Evolutionary conservation across 108 stramenopile species (phyloP).

Genomic region (Poteriospumella lacustris): DNA sequence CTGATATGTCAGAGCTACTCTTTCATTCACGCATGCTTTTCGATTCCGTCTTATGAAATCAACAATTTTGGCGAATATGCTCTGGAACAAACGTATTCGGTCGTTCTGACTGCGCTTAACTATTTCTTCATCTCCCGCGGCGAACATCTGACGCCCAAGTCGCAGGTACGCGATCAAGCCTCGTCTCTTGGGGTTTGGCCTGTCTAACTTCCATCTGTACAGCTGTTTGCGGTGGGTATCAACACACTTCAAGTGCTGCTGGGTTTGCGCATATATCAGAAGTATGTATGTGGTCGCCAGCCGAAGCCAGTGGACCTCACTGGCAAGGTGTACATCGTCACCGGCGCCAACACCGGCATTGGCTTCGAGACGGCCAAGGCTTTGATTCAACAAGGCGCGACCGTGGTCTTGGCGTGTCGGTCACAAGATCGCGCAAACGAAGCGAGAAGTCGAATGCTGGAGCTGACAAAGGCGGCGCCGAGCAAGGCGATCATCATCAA

Average conservation of each 20-base stretch:
- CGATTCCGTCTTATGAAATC: neutral
- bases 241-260: neutral
- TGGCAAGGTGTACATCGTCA: slow-evolving; percentile 58
- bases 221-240: neutral
- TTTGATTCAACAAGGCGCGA: slow-evolving; percentile 63
- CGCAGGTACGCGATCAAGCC: neutral
- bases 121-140: neutral
- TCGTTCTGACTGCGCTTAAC: neutral
- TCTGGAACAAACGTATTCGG: neutral
- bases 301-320: slow-evolving; percentile 10
- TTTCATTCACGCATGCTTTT: neutral
- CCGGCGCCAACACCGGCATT: slow-evolving; percentile 68
- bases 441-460: slow-evolving; percentile 32
- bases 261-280: neutral
- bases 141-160: neutral
- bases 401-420: slow-evolving; percentile 54
- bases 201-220: no score
- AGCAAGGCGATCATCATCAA: slow-evolving; percentile 38
- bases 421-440: slow-evolving; percentile 40
- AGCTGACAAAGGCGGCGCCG: neutral
- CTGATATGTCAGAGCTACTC: neutral
- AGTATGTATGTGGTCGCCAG: neutral
- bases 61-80: neutral
- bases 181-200: neutral
- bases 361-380: slow-evolving; percentile 72